Evolutionary conservation across 2,329 filamentous ascomycete species (phyloP).

Genomic region (Trichoderma endophyticum): DNA sequence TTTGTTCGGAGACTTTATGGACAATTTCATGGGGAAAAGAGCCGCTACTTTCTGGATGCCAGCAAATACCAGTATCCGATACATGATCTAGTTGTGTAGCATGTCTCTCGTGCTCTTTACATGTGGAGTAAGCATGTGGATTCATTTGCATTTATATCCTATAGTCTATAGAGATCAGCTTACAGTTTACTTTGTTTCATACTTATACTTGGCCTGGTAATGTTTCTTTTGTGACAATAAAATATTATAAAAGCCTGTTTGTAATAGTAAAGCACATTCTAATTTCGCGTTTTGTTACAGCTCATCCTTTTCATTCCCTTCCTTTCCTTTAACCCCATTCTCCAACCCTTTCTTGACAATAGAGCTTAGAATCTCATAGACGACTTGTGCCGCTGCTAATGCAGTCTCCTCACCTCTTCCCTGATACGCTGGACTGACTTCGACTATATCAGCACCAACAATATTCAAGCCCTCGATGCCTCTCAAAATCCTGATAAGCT

Average conservation of each 20-base stretch:
- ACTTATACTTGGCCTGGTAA: background rate
- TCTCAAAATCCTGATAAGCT: conserved; percentile 78
- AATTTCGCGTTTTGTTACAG: conserved; percentile 27
- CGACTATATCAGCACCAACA: conserved; percentile 86
- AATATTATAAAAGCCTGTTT: background rate
- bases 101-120: background rate
- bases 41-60: background rate
- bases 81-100: background rate
- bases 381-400: conserved; percentile 78
- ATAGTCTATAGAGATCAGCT: background rate
- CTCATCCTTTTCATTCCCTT: conserved; percentile 37
- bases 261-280: background rate
- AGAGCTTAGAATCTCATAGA: conserved; percentile 79
- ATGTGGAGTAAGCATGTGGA: background rate
- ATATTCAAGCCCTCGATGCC: conserved; percentile 81
- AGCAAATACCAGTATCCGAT: background rate
- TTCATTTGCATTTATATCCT: background rate
- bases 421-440: conserved; percentile 76
- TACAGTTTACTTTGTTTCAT: background rate
- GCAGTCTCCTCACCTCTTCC: conserved; percentile 76
- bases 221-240: background rate
- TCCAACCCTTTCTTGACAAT: conserved; percentile 57
- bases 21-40: background rate
- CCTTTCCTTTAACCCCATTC: conserved; percentile 36
- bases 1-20: background rate